Evolutionary conservation across 805 yeast species (phyloP), one percentile per base, ranked within the genome.

Genomic region (Suhomyces tanzawaensis): DNA sequence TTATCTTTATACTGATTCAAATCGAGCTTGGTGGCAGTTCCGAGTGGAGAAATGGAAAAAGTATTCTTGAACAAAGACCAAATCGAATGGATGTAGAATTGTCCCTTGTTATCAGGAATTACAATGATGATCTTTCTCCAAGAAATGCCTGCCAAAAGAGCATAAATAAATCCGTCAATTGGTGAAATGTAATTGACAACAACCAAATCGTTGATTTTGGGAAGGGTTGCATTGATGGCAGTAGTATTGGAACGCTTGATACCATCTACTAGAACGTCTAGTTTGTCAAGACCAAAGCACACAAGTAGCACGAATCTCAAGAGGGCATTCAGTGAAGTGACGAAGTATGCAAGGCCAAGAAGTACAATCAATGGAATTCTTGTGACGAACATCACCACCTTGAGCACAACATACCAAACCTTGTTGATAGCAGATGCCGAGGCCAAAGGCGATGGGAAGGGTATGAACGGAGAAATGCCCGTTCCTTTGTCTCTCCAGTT

Each of bases 381-480:
- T n/a, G 61, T 17, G 8, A 55, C 34, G 37, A 50, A 33, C 16
- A 48, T n/a, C 3, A 41, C 25, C 5, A 46, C 44, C 18, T 42
- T 45, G 12, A 40, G 28, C 3, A 50, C 24, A 19, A 37, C 38
- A 17, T 36, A 6, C n/a, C 32, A 37, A 16, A 24, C 34, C 24
- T 33, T 42, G 21, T 17, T 24, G n/a, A 25, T 29, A 13, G 34
- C 39, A 13, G 42, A 13, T 3, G 26, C 22, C 11, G 44, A 17
- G 11, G 42, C 25, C 21, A 42, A 37, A 3, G 71, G 55, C 29
- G 56, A 42, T n/a, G 63, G 48, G 0, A 57, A 47, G 1, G 95
- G 95, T 64, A 84, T 67, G 48, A 87, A 88, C 3, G 96, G 96
- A 0, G 95, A 82, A 24, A 89, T 85, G n/a, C 96, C 96, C 1